These are phyloP conservation scores for Alternaria novae-zelandiae DNA, from an alignment of 2,329 filamentous ascomycete genomes.

Conservation along the genomic window DNA sequence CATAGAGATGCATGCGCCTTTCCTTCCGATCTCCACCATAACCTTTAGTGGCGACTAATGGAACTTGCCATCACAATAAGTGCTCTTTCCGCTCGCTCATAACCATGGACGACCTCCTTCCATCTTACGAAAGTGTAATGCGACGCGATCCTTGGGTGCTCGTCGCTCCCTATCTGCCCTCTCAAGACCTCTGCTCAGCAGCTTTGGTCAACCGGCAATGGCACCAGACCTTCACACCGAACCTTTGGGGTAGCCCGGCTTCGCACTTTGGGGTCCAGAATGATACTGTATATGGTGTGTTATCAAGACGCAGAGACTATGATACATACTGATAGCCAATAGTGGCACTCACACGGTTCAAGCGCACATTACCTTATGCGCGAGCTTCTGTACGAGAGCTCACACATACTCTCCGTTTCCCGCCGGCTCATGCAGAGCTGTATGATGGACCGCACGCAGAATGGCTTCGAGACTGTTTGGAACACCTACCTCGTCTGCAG, in stretches of 20 bases:
- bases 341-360: slow-evolving; percentile 67
- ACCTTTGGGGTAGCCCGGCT: slow-evolving; percentile 68
- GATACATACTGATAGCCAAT: slow-evolving; percentile 10
- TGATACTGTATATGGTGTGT: slow-evolving; percentile 63
- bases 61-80: background rate
- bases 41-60: background rate
- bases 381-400: slow-evolving; percentile 60
- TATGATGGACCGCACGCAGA: slow-evolving; percentile 65
- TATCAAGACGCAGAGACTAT: background rate
- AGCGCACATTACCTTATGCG: slow-evolving; percentile 61
- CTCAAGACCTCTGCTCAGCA: slow-evolving; percentile 62
- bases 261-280: slow-evolving; percentile 67
- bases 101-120: slow-evolving; percentile 63
- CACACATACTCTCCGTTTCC: slow-evolving; percentile 67
- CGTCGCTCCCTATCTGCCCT: slow-evolving; percentile 63
- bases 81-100: background rate
- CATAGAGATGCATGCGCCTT: background rate
- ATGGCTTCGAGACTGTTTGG: slow-evolving; percentile 66
- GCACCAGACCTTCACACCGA: slow-evolving; percentile 64
- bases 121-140: slow-evolving; percentile 65
- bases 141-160: slow-evolving; percentile 62
- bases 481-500: slow-evolving; percentile 64
- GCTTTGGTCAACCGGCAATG: slow-evolving; percentile 64
- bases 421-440: slow-evolving; percentile 65
- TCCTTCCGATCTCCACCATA: background rate